phyloP scores from a whole-genome alignment of 1,139 yeast species.

The Eremothecium sinecaudum region DNA sequence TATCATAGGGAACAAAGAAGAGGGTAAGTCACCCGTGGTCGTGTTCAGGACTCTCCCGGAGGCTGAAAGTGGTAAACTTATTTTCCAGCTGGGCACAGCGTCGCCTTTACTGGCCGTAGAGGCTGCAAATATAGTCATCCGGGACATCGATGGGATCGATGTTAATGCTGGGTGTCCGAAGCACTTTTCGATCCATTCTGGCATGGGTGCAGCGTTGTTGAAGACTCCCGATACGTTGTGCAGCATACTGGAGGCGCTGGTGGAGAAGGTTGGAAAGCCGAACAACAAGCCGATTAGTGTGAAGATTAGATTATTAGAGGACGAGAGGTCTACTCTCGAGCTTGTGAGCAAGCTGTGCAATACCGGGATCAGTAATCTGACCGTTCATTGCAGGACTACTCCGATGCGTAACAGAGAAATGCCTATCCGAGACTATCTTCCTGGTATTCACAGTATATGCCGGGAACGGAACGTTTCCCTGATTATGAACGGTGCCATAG shows the following conservation, averaged over 20 bases:
- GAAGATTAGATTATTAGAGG: slow-evolving; percentile 69
- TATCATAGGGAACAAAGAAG: slow-evolving; percentile 26
- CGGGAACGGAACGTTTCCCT: slow-evolving; percentile 57
- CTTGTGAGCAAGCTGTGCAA: slow-evolving; percentile 55
- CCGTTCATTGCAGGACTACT: slow-evolving; percentile 85
- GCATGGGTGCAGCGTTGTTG: slow-evolving; percentile 94
- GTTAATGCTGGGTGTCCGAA: slow-evolving; percentile 96
- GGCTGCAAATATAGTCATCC: slow-evolving; percentile 72
- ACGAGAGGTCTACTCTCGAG: slow-evolving; percentile 47
- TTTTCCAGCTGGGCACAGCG: slow-evolving; percentile 87
- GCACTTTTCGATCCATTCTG: slow-evolving; percentile 77
- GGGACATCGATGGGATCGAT: slow-evolving; percentile 88
- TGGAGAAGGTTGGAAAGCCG: slow-evolving; percentile 71
- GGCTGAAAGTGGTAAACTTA: slow-evolving; percentile 51
- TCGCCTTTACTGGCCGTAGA: slow-evolving; percentile 74
- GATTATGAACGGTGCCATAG: slow-evolving; percentile 72
- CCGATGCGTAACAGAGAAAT: slow-evolving; percentile 82
- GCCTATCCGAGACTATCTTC: slow-evolving; percentile 60
- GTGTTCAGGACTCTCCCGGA: slow-evolving; percentile 67
- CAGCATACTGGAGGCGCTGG: slow-evolving; percentile 56
- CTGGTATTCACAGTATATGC: slow-evolving; percentile 54
- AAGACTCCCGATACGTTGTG: slow-evolving; percentile 71
- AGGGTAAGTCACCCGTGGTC: slow-evolving; percentile 34
- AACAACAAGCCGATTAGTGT: slow-evolving; percentile 75
- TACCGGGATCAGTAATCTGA: slow-evolving; percentile 78